Base-by-base conservation (phyloP, 306 rosid species). In the Herpetospermum pedunculosum region DNA sequence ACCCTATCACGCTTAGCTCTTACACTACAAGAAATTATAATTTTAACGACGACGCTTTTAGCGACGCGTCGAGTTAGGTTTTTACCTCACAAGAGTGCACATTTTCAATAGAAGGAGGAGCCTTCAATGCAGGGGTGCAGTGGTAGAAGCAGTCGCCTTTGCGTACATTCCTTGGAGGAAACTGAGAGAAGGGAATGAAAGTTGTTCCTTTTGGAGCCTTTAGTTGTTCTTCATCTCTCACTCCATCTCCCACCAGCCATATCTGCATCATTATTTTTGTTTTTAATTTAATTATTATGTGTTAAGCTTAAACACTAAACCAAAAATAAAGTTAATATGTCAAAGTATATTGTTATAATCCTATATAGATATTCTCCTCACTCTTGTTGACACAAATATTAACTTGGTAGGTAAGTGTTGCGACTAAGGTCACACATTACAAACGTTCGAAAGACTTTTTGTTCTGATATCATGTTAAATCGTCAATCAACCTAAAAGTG, bases 21-120 rank as follows among this genome's bases (percentile, higher is more conserved):
- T 18, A 15, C 28, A 7, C 0, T 14, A 28, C 58, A 29, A 57
- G 21, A 57, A 11, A 19, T 46, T 46, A 35, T 44, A 13, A 15
- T 15, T 46, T 46, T 46, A 4, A 46, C 7, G 6, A 14, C 2
- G 50, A 46, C n/a, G 48, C 16, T 4, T 13, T 14, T 13, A 15
- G 2, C 43, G 14, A 1, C 46, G 14, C 1, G 46, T 9, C 14
- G 14, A 9, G 14, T 8, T 2, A 2, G 12, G 4, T 40, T 40
- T 40, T 9, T 57, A 93, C 98, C 97, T 93, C 98, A 67, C 98
- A 91, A 13, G 97, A 83, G 75, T 87, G 83, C 21, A 93, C 38
- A 48, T 93, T 93, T 35, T 62, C 72, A 3, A 91, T 30, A 2
- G 87, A 76, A 57, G 77, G 3, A 2, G 98, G 96, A 81, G 80